phyloP scores from a whole-genome alignment of 371 early-diverging fungal species.

The Rhizopus arrhizus region DNA sequence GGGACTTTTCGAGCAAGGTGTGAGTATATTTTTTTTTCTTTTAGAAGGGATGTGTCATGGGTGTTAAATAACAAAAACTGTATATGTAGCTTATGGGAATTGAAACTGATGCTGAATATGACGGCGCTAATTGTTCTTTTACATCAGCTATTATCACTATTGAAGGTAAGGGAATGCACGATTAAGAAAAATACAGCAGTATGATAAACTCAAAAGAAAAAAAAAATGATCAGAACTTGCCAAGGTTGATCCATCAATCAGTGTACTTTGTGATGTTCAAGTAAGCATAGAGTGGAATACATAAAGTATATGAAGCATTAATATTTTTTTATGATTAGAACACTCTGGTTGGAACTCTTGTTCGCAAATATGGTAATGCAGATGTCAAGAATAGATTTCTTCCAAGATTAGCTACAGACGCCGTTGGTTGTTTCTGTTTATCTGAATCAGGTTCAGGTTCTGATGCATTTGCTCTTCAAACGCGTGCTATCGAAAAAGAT shows the following conservation, averaged over 20 bases:
- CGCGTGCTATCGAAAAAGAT: conserved; percentile 87
- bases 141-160: conserved; percentile 90
- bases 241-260: conserved; percentile 94
- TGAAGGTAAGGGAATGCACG: conserved; percentile 60
- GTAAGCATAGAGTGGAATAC: conserved; percentile 27
- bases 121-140: conserved; percentile 89
- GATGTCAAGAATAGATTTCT: conserved; percentile 84
- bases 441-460: conserved; percentile 93
- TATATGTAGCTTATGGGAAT: conserved; percentile 88
- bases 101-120: conserved; percentile 83
- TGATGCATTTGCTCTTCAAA: conserved; percentile 96
- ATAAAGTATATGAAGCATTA: not conserved
- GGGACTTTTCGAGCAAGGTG: conserved; percentile 80
- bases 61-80: not conserved
- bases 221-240: conserved; percentile 71
- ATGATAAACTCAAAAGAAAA: not conserved
- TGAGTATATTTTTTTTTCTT: conserved; percentile 10
- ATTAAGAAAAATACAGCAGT: not conserved
- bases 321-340: conserved; percentile 51
- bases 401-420: conserved; percentile 77
- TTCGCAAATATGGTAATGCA: conserved; percentile 81
- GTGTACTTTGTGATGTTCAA: conserved; percentile 95
- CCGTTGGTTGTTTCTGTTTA: conserved; percentile 94
- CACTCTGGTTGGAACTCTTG: conserved; percentile 95
- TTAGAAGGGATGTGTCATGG: not conserved